Base-by-base conservation (phyloP, 108 stramenopile species). In the Nitzschia sp. region DNA sequence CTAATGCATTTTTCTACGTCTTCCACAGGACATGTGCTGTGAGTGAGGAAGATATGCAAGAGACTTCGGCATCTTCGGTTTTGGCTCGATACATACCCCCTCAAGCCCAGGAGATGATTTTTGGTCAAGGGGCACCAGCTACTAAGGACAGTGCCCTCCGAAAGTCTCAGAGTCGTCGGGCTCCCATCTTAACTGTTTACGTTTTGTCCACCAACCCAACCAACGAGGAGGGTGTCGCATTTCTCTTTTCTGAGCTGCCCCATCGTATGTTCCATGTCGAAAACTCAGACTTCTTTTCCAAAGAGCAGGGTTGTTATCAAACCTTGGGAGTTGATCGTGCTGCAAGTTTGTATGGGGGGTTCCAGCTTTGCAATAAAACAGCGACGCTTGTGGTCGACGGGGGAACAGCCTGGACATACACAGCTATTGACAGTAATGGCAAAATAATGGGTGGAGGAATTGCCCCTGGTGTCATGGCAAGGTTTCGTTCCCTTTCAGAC, bases 401-500 rank as follows among this genome's bases (percentile, higher is more conserved):
- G 0, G 90, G 90, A 8, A 88, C 86, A 0, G 86, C 86, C 41
- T 69, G 78, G 65, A 93, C 92, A 0, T 93, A 89, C 59, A 79
- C 86, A 0, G 89, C 77, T 7, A 50, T 82, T 6, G 80, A 90
- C 63, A 46, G 29, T 0, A 65, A 73, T 8, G 89, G 87, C 0
- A 50, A 77, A 7, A 78, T 93, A n/a, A 21, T 87, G 48, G 92
- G 92, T 25, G 89, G 89, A 9, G 89, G 89, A 5, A 92, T 92
- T 59, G 65, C 73, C 1, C 83, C 85, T 0, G 92, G 92, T 9
- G 61, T 75, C 8, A 82, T 79, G 40, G 44, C 77, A 0, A 41
- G 72, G 38, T 73, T 84, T 40, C 64, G 70, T 6, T 55, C 71
- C 10, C 42, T 93, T 75, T 51, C 67, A 2, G 79, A 81, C 3